Conservation (phyloP, 495 filamentous ascomycete species). For the Daldinia loculata region DNA sequence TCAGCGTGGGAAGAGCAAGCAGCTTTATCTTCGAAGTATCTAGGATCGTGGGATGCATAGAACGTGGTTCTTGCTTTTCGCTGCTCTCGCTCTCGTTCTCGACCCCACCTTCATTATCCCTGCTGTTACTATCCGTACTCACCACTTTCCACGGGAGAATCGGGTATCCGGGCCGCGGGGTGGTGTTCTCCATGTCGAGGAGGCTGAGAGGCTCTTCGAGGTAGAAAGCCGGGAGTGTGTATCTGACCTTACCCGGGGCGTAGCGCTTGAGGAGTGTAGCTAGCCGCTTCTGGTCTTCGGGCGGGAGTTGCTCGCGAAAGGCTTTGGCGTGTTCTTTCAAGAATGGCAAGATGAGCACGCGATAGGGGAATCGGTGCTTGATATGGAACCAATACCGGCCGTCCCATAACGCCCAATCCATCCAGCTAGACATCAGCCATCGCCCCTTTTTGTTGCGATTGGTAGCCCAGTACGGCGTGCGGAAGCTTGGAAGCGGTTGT, state of each 20-base stretch:
- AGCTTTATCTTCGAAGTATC: slow-evolving; percentile 44
- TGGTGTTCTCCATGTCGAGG: background rate
- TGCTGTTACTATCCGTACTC: background rate
- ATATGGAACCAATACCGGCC: slow-evolving; percentile 83
- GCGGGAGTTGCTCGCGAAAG: slow-evolving; percentile 51
- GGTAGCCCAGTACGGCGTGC: slow-evolving; percentile 16
- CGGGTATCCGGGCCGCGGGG: slow-evolving; percentile 6
- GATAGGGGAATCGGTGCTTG: slow-evolving; percentile 47
- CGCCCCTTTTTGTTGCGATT: background rate
- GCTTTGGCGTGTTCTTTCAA: slow-evolving; percentile 55
- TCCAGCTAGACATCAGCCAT: slow-evolving; percentile 39
- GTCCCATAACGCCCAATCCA: slow-evolving; percentile 73
- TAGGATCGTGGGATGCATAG: slow-evolving; percentile 19
- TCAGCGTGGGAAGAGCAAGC: slow-evolving; percentile 62
- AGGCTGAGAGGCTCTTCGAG: slow-evolving; percentile 30
- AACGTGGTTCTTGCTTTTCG: background rate
- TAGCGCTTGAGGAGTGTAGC: slow-evolving; percentile 48
- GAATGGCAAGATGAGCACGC: slow-evolving; percentile 62
- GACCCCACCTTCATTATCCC: background rate
- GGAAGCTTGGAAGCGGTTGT: slow-evolving; percentile 25
- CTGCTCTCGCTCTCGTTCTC: background rate
- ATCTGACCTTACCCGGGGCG: slow-evolving; percentile 62
- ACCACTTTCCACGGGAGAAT: background rate
- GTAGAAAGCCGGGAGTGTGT: slow-evolving; percentile 62
- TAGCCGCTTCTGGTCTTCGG: slow-evolving; percentile 42